A percentile compares a stretch with the other conserved stretches of the same genome.
Evolutionary conservation across 805 yeast genomes (phyloP).

Genomic region (Suhomyces xylopsoci): DNA sequence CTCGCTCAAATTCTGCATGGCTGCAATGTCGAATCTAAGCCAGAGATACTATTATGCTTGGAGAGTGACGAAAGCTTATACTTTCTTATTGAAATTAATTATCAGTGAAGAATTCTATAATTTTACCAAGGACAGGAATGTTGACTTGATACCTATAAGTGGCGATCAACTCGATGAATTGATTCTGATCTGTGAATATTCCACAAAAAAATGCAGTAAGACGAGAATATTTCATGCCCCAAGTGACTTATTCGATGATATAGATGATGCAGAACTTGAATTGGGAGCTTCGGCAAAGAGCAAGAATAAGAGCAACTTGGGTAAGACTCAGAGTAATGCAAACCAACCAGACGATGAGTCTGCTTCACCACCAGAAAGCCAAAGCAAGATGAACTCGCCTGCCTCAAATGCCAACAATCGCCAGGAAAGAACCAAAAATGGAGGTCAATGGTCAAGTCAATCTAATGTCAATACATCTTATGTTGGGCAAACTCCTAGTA

Average conservation of each 20-base stretch:
- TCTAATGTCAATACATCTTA: neutral
- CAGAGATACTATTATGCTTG: constrained; percentile 63
- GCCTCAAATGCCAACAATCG: neutral
- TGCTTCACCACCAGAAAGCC: neutral
- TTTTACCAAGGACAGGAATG: constrained; percentile 5
- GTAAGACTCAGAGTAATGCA: neutral
- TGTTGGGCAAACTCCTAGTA: neutral
- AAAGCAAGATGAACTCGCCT: neutral
- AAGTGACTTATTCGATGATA: constrained; percentile 3
- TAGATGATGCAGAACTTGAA: constrained; percentile 3
- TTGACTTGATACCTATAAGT: constrained; percentile 12
- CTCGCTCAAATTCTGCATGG: constrained; percentile 15
- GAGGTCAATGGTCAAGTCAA: neutral
- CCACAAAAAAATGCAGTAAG: constrained; percentile 22
- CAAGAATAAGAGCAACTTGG: neutral
- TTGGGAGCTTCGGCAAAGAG: neutral
- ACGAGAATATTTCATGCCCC: constrained; percentile 2
- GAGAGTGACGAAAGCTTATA: constrained; percentile 60
- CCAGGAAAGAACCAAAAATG: neutral
- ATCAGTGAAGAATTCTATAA: constrained; percentile 24
- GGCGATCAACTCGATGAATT: constrained; percentile 28
- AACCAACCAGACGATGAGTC: neutral
- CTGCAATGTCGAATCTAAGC: constrained; percentile 38
- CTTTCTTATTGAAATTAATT: constrained; percentile 37
- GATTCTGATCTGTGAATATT: constrained; percentile 21